Evolutionary conservation across 495 filamentous ascomycete genomes (phyloP).

Genomic region (Penicillium fimorum): DNA sequence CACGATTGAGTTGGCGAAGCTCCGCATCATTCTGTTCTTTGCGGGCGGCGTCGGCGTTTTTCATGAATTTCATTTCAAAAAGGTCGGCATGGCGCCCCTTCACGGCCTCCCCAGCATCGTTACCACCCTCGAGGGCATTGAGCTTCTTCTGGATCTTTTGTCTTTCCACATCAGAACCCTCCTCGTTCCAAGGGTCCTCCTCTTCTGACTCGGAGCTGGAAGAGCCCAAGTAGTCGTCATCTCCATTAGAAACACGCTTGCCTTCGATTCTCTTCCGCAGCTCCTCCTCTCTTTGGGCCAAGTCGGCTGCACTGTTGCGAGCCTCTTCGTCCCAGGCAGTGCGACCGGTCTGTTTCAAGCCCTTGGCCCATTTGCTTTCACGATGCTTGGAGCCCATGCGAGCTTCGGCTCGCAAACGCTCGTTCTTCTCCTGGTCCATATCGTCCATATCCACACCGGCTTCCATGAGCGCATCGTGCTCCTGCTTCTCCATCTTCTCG

Average conservation of each 20-base stretch:
- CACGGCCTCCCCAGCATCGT: conserved; percentile 30
- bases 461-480: conserved; percentile 63
- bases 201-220: conserved; percentile 56
- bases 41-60: conserved; percentile 72
- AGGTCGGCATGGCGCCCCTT: conserved; percentile 54
- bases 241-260: conserved; percentile 54
- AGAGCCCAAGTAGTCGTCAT: conserved; percentile 47
- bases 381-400: conserved; percentile 85
- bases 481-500: conserved; percentile 67
- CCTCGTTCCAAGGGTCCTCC: conserved; percentile 55
- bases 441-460: conserved; percentile 70
- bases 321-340: conserved; percentile 84
- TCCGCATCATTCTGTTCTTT: conserved; percentile 79
- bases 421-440: conserved; percentile 74
- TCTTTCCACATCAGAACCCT: conserved; percentile 54
- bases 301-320: conserved; percentile 70
- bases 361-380: conserved; percentile 95
- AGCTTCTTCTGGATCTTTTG: conserved; percentile 57
- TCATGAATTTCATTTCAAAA: conserved; percentile 86
- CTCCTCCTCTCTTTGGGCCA: conserved; percentile 83
- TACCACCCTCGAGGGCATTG: conserved; percentile 51
- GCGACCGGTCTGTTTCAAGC: conserved; percentile 72
- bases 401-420: conserved; percentile 78
- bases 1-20: conserved; percentile 69
- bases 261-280: conserved; percentile 80